A percentile compares a stretch with the other conserved stretches of the same genome.
Evolutionary conservation across 2,329 filamentous ascomycete genomes (phyloP).

Genomic region (Xylariaceae sp.): DNA sequence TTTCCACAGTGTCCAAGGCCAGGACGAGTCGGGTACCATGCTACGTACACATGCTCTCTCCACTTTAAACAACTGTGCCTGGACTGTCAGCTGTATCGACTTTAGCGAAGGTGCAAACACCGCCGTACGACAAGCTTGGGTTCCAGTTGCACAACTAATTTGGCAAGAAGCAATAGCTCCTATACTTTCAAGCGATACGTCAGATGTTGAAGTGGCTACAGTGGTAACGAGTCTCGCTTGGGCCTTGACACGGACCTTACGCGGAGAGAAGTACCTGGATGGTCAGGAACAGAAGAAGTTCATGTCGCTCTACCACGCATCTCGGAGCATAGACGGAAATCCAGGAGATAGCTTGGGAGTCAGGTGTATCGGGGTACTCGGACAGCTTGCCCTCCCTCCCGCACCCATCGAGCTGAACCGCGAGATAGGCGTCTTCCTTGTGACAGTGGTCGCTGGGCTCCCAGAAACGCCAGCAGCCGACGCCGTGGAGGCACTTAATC

Average conservation of each 20-base stretch:
- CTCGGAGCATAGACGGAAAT: constrained; percentile 39
- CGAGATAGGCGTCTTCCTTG: constrained; percentile 61
- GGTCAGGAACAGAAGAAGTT: constrained; percentile 60
- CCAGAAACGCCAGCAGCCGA: constrained; percentile 56
- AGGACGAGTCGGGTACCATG: constrained; percentile 39
- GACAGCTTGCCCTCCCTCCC: constrained; percentile 58
- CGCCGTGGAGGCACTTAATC: constrained; percentile 62
- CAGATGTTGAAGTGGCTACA: constrained; percentile 60
- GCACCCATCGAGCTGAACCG: constrained; percentile 55
- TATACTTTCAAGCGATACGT: constrained; percentile 59
- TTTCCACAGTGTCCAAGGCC: constrained; percentile 41
- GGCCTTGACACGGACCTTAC: constrained; percentile 59
- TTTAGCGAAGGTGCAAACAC: constrained; percentile 54
- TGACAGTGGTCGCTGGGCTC: constrained; percentile 51
- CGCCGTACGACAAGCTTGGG: constrained; percentile 53
- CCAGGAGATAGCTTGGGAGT: constrained; percentile 56
- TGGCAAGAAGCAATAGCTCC: constrained; percentile 57
- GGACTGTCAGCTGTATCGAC: constrained; percentile 62
- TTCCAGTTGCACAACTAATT: constrained; percentile 50
- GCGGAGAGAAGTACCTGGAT: constrained; percentile 46
- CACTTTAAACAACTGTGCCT: constrained; percentile 65
- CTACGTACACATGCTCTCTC: constrained; percentile 56
- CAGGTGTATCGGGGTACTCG: constrained; percentile 66
- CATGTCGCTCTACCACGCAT: constrained; percentile 63
- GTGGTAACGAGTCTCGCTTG: constrained; percentile 64